Conservation (phyloP, 2,329 filamentous ascomycete species). For the Plectosphaerella cucumerina region DNA sequence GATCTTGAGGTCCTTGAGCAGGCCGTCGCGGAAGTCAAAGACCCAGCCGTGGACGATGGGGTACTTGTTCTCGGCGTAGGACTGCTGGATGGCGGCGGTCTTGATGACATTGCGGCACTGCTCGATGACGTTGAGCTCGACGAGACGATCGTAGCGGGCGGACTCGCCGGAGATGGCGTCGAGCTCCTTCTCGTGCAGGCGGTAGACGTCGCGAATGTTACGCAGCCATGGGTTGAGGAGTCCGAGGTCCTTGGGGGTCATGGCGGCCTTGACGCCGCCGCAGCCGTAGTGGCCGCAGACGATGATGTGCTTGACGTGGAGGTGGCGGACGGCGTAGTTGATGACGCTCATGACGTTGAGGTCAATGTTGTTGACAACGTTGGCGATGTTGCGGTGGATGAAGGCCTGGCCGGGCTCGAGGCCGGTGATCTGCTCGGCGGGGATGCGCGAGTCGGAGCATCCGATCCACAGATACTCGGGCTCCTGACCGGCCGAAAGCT, state of each 20-base stretch:
- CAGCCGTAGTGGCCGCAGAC: conserved; percentile 78
- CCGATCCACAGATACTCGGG: conserved; percentile 84
- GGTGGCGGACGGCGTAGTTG: conserved; percentile 77
- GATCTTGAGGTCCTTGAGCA: conserved; percentile 61
- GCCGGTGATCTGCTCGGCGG: conserved; percentile 83
- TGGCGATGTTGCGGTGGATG: conserved; percentile 93
- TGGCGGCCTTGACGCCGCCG: conserved; percentile 71
- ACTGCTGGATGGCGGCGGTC: conserved; percentile 75
- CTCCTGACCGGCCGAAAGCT: conserved; percentile 59
- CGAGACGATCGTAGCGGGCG: conserved; percentile 64
- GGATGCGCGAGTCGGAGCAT: conserved; percentile 85
- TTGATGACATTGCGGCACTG: conserved; percentile 76
- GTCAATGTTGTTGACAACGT: conserved; percentile 76
- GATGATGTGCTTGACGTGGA: conserved; percentile 77
- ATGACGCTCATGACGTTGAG: conserved; percentile 78
- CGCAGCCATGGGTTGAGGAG: conserved; percentile 70
- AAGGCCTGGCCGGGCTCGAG: conserved; percentile 88
- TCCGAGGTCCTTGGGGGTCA: conserved; percentile 66
- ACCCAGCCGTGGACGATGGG: conserved; percentile 73
- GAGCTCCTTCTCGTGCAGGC: conserved; percentile 66
- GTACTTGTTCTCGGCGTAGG: conserved; percentile 57
- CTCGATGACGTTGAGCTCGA: conserved; percentile 78
- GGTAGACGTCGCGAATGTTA: conserved; percentile 71
- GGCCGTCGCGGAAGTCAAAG: conserved; percentile 64
- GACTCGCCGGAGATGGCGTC: conserved; percentile 56